phyloP scores from a whole-genome alignment of 2,329 filamentous ascomycete species.

The Fusarium equiseti region DNA sequence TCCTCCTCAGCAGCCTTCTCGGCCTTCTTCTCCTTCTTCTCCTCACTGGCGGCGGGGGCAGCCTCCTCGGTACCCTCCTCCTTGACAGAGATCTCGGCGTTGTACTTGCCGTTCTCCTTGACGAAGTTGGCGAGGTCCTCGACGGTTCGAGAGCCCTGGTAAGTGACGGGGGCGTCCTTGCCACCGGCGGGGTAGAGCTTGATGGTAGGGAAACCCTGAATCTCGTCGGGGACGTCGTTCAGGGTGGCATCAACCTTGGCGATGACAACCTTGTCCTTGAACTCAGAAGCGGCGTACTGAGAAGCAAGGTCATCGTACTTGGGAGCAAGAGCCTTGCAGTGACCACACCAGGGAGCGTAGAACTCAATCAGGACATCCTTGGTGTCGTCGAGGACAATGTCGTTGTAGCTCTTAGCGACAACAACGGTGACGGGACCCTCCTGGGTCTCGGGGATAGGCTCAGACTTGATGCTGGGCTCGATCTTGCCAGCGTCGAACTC shows the following conservation, averaged over 20 bases:
- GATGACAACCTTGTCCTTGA: constrained; percentile 86
- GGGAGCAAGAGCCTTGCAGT: constrained; percentile 98
- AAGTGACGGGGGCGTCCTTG: constrained; percentile 88
- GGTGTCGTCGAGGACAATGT: constrained; percentile 89
- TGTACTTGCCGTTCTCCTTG: constrained; percentile 93
- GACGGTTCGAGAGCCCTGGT: constrained; percentile 86
- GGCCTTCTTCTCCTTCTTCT: constrained; percentile 58
- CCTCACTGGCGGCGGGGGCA: constrained; percentile 65
- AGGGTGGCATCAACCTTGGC: constrained; percentile 97
- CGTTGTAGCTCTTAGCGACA: constrained; percentile 93
- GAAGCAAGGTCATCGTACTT: constrained; percentile 93
- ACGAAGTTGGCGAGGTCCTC: constrained; percentile 94
- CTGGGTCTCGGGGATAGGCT: constrained; percentile 93
- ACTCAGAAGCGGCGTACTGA: constrained; percentile 81
- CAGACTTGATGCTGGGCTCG: constrained; percentile 97
- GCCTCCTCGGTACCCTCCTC: constrained; percentile 68
- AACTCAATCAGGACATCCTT: constrained; percentile 99
- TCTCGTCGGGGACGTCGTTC: constrained; percentile 97
- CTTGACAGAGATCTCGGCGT: constrained; percentile 73
- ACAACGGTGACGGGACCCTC: constrained; percentile 89
- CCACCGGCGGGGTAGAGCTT: constrained; percentile 94
- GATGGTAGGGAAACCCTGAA: constrained; percentile 98
- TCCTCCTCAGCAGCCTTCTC: constrained; percentile 59
- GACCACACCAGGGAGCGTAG: constrained; percentile 99
- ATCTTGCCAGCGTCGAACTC: constrained; percentile 89